A percentile compares a stretch with the other conserved stretches of the same genome.
phyloP scores from a whole-genome alignment of 2,329 filamentous ascomycete genomes.

The Orbilia javanica region DNA sequence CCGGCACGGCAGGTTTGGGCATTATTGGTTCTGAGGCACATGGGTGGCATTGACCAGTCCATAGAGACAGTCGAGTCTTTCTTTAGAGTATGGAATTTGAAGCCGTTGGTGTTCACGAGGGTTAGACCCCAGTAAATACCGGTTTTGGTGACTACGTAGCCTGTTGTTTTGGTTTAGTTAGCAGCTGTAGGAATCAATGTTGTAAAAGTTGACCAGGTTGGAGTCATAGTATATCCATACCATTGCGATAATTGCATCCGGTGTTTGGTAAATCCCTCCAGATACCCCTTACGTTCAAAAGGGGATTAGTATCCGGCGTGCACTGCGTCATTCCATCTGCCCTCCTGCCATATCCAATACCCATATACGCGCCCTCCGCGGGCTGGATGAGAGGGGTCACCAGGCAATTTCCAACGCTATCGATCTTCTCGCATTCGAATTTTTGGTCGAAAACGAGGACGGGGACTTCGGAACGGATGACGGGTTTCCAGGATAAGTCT shows the following conservation, averaged over 20 bases:
- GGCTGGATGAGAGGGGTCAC: not conserved
- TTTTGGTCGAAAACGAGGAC: conserved; percentile 35
- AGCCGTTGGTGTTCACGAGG: conserved; percentile 14
- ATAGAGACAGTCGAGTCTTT: conserved; percentile 21
- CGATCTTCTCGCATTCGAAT: conserved; percentile 2
- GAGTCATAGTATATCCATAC: not conserved
- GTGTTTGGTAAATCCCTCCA: conserved; percentile 17
- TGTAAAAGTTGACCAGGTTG: not conserved
- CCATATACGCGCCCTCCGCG: conserved; percentile 17
- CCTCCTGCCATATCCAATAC: conserved; percentile 39
- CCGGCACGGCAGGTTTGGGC: conserved; percentile 12
- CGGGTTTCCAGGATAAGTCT: conserved; percentile 10
- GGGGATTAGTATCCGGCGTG: conserved; percentile 29
- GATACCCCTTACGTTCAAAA: conserved; percentile 24
- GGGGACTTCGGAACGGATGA: conserved; percentile 20
- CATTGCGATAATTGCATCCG: conserved; percentile 31
- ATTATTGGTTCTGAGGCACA: conserved; percentile 33
- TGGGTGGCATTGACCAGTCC: conserved; percentile 42
- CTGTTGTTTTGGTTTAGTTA: not conserved
- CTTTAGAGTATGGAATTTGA: conserved; percentile 31
- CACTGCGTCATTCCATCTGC: conserved; percentile 22
- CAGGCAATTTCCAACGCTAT: conserved; percentile 22
- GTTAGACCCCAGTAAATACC: conserved; percentile 39
- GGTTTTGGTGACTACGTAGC: conserved; percentile 39
- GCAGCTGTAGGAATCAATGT: not conserved